These are phyloP conservation scores for Thraustotheca clavata DNA, from an alignment of 352 stramenopile genomes.

Conservation along the genomic window DNA sequence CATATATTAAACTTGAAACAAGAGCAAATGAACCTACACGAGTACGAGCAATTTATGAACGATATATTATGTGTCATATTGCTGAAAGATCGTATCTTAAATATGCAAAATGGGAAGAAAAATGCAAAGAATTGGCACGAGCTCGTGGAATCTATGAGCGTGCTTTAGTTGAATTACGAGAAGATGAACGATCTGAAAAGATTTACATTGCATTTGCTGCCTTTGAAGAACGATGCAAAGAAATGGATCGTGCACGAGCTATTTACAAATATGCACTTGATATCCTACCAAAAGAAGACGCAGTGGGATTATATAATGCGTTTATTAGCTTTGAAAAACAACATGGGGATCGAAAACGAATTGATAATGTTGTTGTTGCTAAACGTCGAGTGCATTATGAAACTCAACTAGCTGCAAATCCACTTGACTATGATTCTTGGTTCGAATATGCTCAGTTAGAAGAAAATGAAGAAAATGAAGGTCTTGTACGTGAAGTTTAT, in stretches of 20 bases:
- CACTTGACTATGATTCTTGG: conserved; percentile 97
- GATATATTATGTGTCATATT: conserved; percentile 90
- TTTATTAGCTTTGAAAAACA: conserved; percentile 99
- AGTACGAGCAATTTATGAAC: conserved; percentile 89
- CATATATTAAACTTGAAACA: conserved; percentile 98
- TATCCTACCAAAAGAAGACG: conserved; percentile 71
- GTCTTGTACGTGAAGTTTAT: conserved; percentile 90
- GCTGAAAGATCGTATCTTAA: conserved; percentile 93
- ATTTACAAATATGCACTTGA: conserved; percentile 85
- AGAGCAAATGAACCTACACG: conserved; percentile 77
- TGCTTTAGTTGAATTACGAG: conserved; percentile 85
- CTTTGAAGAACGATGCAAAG: conserved; percentile 97
- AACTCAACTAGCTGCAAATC: conserved; percentile 80
- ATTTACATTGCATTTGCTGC: conserved; percentile 92
- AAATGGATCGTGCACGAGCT: conserved; percentile 85
- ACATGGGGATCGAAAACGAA: conserved; percentile 92
- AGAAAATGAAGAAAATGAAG: conserved; percentile 71
- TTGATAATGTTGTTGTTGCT: conserved; percentile 93
- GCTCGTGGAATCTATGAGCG: conserved; percentile 94
- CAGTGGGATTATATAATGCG: conserved; percentile 91
- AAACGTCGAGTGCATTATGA: conserved; percentile 95
- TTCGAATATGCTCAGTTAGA: conserved; percentile 99
- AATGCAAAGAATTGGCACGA: conserved; percentile 88
- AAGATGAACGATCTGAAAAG: conserved; percentile 69
- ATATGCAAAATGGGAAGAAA: conserved; percentile 98